Evolutionary conservation across 495 filamentous ascomycete genomes (phyloP), one percentile per base, ranked within the genome.

Genomic region (Hyphodiscus hymeniophilus): DNA sequence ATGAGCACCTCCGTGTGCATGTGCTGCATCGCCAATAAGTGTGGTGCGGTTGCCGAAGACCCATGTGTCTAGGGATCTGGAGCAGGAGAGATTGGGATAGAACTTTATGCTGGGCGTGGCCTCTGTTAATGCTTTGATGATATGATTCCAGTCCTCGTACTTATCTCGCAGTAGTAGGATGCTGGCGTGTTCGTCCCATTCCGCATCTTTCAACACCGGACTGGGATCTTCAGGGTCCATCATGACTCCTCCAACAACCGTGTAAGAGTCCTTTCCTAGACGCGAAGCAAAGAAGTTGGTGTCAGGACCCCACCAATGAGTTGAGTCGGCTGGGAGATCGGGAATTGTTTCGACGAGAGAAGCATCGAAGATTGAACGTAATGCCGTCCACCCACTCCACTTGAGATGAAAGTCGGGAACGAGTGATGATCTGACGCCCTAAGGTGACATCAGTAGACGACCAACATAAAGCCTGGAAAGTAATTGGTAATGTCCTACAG

Each of bases 1-100:
- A 45, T 69, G 69, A 4, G 70, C 66, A 20, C 70, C 72, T 11
- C 70, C 72, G 47, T 76, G 71, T 11, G 72, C 63, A 54, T 76
- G 70, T 0, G 71, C 71, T 12, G 71, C 70, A 42, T 74, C 70
- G 7, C 72, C 70, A 10, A 68, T 61, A 0, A 74, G 56, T 3
- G 68, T 71, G 1, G 63, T 66, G 7, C 64, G 62, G 4, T 60
- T 48, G 8, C 59, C 60, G 23, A 71, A 60, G 3, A 70, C 58
- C 72, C 71, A 74, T 0, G 57, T 70, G 23, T 62, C 51, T 0
- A 73, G 57, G 0, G 63, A 42, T 8, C 63, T 23, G 6, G 38
- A 60, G 16, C 66, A 69, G 3, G 65, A 62, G 23, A 62, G 63
- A 48, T 74, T 74, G 1, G 72, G 69, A 45, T 69, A 73, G 1